Conservation (phyloP, 2,329 filamentous ascomycete genomes). For the Boeremia exigua region DNA sequence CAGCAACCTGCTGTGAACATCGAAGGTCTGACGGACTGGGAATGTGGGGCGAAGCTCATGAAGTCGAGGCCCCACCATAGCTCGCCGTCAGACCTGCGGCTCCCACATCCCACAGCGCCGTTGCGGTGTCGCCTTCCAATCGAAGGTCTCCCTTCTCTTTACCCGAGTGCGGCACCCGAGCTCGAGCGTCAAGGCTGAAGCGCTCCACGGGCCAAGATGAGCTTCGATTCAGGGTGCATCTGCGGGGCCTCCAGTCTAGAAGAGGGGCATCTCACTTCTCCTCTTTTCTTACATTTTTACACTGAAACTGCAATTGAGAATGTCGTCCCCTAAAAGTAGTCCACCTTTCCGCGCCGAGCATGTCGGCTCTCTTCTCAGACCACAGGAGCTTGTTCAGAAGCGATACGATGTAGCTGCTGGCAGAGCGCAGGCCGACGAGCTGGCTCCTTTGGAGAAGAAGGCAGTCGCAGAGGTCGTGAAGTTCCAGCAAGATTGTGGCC, state of each 20-base stretch:
- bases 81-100: slow-evolving; percentile 14
- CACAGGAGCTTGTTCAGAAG: slow-evolving; percentile 65
- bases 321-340: slow-evolving; percentile 42
- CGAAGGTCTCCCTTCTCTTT: slow-evolving; percentile 15
- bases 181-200: slow-evolving; percentile 15
- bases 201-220: slow-evolving; percentile 19
- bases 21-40: not conserved
- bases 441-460: slow-evolving; percentile 68
- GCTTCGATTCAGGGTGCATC: slow-evolving; percentile 23
- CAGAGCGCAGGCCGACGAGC: slow-evolving; percentile 53
- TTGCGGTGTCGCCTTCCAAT: slow-evolving; percentile 30
- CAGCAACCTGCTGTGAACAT: not conserved
- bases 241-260: slow-evolving; percentile 31
- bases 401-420: slow-evolving; percentile 60
- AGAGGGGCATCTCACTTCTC: slow-evolving; percentile 26
- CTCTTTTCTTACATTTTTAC: slow-evolving; percentile 2
- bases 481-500: slow-evolving; percentile 67
- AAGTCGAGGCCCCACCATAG: slow-evolving; percentile 31
- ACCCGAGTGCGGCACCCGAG: slow-evolving; percentile 16
- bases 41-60: slow-evolving; percentile 6
- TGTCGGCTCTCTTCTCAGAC: slow-evolving; percentile 73
- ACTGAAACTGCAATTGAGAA: slow-evolving; percentile 36
- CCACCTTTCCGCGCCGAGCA: slow-evolving; percentile 76
- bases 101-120: slow-evolving; percentile 26
- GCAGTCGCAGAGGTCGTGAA: slow-evolving; percentile 70